Evolutionary conservation across 306 rosid species (phyloP), one percentile per base, ranked within the genome.

Genomic region (Glycine tomentella): DNA sequence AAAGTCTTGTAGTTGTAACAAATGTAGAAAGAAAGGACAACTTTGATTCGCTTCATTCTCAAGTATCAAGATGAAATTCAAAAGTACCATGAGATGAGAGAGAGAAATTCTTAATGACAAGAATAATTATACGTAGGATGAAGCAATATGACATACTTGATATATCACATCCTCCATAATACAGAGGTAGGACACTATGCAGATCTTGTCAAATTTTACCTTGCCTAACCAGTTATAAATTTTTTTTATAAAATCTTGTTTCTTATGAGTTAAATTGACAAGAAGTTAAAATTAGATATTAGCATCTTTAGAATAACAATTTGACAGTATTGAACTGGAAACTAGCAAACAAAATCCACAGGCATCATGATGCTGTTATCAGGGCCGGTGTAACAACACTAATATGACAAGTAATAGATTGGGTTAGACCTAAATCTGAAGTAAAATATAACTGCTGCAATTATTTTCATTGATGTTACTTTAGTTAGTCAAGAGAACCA

Each of bases 171-270:
- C 68, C 67, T 57, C 52, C 51, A 40, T 20, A 13, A 76, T 46
- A 4, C 56, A 62, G 58, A 61, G 36, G 67, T 31, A 75, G 15
- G 15, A 9, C 15, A 63, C 58, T 7, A 40, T 7, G 14, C 74
- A 40, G 33, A 76, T 76, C 36, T 34, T 45, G 57, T 25, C 74
- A 66, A 63, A 33, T 50, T 17, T 77, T 66, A 77, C 10, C 52
- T 15, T 36, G 31, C 7, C 74, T 51, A 50, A 44, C 61, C 36
- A 57, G 20, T 40, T 7, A 17, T 59, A 62, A 76, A 76, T n/a
- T n/a, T n/a, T n/a, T n/a, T n/a, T n/a, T n/a, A n/a, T 14, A 61
- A 75, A 42, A 48, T 61, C 38, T 48, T 62, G 34, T 34, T 62
- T 49, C 33, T 9, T 67, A 40, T 77, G 72, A 36, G 31, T 25